Evolutionary conservation across 768 basidiomycete genomes (phyloP), one percentile per base, ranked within the genome.

Genomic region (Mycena kentingensis): DNA sequence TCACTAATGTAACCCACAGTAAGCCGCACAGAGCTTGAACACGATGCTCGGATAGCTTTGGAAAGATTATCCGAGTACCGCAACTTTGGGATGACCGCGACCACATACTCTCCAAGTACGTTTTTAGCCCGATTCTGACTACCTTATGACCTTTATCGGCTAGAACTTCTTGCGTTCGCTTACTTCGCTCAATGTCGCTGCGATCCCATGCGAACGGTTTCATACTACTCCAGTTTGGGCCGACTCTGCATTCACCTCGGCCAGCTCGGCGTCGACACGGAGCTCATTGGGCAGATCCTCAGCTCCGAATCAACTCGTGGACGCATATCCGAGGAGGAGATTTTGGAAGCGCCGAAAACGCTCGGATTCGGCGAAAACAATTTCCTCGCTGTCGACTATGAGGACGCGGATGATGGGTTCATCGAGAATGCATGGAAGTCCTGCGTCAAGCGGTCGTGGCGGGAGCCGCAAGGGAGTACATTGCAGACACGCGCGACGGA

Each of bases 171-270:
- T 47, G 73, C 73, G n/a, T 92, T 90, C 65, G 89, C 84, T 1
- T 93, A 93, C 62, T 69, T 85, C 49, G 85, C 88, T 0, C 89
- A 93, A 67, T 87, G 83, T 63, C 86, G 89, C 53, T 93, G 91
- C 67, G 84, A 92, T 61, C 88, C 89, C 26, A 71, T 68, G 3
- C 70, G 75, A 31, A 91, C 89, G 0, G 58, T 82, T 4, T 64
- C 70, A 13, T 87, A 90, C 65, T 91, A 89, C 66, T 78, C 80
- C 2, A 73, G 76, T 47, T 70, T 92, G 35, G 75, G 72, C 26
- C 67, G 69, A 35, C 73, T 90, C 47, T 73, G 83, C 13, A 70
- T 73, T 48, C 66, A 72, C 15, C 71, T 89, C 53, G 71, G 80
- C 47, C 72, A 73, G 43, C 70, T 77, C 48, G 77, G 77, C 26